Evolutionary conservation across 352 stramenopile genomes (phyloP).

Genomic region (Phytophthora hibernalis): DNA sequence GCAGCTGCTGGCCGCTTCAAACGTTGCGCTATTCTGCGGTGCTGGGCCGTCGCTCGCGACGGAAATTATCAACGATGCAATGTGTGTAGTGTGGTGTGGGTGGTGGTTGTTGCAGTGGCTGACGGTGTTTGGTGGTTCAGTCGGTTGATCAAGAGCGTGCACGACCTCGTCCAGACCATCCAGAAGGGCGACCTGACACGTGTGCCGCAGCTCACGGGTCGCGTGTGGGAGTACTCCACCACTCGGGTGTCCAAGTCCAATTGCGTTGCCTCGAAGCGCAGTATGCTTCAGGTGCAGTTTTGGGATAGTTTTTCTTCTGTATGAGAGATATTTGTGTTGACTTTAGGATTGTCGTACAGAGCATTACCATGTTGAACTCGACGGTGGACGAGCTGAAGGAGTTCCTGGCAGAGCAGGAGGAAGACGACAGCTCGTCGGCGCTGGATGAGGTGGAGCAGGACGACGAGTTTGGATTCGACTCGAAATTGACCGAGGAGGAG

Average conservation of each 20-base stretch:
- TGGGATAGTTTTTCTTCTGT: neutral
- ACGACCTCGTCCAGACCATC: conserved; percentile 58
- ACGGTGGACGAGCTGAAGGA: conserved; percentile 85
- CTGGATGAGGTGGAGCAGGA: conserved; percentile 70
- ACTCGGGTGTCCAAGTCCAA: conserved; percentile 84
- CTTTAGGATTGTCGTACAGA: conserved; percentile 38
- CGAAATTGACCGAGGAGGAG: conserved; percentile 73
- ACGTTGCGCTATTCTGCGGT: conserved; percentile 83
- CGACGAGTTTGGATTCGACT: conserved; percentile 83
- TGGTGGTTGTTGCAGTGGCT: neutral
- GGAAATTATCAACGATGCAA: conserved; percentile 71
- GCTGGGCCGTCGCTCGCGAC: conserved; percentile 76
- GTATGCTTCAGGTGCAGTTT: conserved; percentile 78
- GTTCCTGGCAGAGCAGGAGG: conserved; percentile 64
- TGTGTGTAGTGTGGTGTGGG: conserved; percentile 46
- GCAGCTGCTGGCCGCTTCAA: conserved; percentile 77
- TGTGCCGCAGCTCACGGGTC: conserved; percentile 78
- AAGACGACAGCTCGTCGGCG: conserved; percentile 21
- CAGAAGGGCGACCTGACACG: conserved; percentile 53
- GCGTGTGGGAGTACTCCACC: conserved; percentile 85
- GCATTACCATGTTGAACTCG: conserved; percentile 83
- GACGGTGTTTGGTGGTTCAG: conserved; percentile 34
- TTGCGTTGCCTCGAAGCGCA: conserved; percentile 84
- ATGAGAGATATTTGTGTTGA: neutral
- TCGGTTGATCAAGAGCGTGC: conserved; percentile 78